Evolutionary conservation across 176 grass and related monocot species (phyloP).

Genomic region (barley (Hordeum vulgare)): MorexV3_pseudomolecules_assembly NC_058519.1:145067485-145067984

Average conservation of each 20-base stretch:
- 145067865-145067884: not conserved
- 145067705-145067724: not conserved
- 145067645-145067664: not conserved
- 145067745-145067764: not conserved
- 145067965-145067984: too few species aligned
- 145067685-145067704: not conserved
- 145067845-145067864: not conserved
- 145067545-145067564: not conserved
- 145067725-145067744: not conserved
- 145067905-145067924: not conserved
- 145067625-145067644: not conserved
- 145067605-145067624: not conserved
- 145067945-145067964: not conserved
- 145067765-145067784: not conserved
- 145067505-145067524: not conserved
- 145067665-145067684: not conserved
- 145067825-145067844: not conserved
- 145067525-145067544: not conserved
- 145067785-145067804: not conserved
- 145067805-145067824: not conserved
- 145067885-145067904: not conserved
- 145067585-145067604: not conserved
- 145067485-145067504: not conserved
- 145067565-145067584: constrained; percentile 1
- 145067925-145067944: too few species aligned